Evolutionary conservation across 306 rosid species (phyloP), one percentile per base, ranked within the genome.

Genomic region (Vicia faba): DNA sequence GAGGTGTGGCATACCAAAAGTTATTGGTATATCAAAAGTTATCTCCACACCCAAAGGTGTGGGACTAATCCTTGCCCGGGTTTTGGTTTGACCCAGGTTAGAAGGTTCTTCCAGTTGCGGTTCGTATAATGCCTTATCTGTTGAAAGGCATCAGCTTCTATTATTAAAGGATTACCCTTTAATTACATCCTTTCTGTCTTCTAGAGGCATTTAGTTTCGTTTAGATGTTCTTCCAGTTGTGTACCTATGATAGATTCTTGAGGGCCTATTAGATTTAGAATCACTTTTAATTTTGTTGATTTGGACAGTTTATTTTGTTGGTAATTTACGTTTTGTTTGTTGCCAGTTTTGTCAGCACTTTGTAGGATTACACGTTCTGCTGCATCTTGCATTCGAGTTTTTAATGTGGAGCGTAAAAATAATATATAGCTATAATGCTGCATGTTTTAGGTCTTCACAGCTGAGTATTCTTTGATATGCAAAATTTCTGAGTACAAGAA

Each of bases 381-480:
- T 70, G 45, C 59, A 55, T 70, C 48, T 68, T 74, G 58, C 28
- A n/a, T 70, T 62, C 41, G 28, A 76, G 68, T 59, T 26, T 68
- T 60, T 72, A 26, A 55, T 45, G 8, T 51, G 38, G 44, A 44
- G 43, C 40, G 1, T 61, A 55, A 68, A 66, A 57, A 54, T 72
- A 33, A 77, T 64, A 26, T 64, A 26, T 26, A 57, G 23, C 25
- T 64, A 20, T 68, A 55, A 11, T 76, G 55, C 38, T 69, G 61
- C 70, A 23, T 45, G 14, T 70, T 71, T 75, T 87, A 95, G 99
- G 92, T 95, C 48, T 95, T 95, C 73, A 72, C 92, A 3, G 96
- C 97, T 49, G 99, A 95, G 79, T 95, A 95, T 81, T 88, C 99
- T 72, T 79, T 95, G 61, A 85, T 95, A 76, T 95, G 99, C 80